Base-by-base conservation (phyloP, 1,284 basidiomycete genomes). In the Fomitopsis pinicola region DNA sequence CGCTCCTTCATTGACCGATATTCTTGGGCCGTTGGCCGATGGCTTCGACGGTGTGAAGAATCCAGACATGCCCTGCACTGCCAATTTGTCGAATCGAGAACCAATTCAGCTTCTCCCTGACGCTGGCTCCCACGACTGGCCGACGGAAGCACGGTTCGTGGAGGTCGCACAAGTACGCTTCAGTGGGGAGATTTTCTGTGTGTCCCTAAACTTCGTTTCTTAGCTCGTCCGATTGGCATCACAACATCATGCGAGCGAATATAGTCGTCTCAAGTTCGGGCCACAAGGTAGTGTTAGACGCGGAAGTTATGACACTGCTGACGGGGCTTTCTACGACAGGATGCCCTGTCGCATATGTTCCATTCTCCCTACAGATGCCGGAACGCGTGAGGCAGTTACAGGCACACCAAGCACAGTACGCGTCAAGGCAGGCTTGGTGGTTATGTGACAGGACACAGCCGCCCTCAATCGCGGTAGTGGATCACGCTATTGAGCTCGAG, bases 211-310 rank as follows among this genome's bases (percentile, higher is more conserved):
- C 38, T 8, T 40, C 38, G 9, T 8, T 9, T 62, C n/a, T 59
- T 8, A 87, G 82, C 82, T 91, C 59, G 79, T 81, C 7, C 75
- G 73, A 17, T 74, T 91, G 19, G 89, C 90, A 5, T 92, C 90
- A 7, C 92, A 94, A 70, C 91, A 93, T 77, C 93, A 94, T 62
- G 66, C 74, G 60, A 91, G 88, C 74, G 88, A 91, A 53, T 94
- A 95, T 73, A 90, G 85, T 67, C 80, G 83, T 60, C 74, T 86
- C n/a, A 94, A 94, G 72, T 89, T 84, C 66, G 92, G 91, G 14
- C 77, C 80, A 4, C 74, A 79, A 67, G 91, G 91, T 88, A 60
- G 75, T 65, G 50, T 55, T 48, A 40, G 56, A 9, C 45, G 36
- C 22, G 28, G 28, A 50, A 12, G 28, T 15, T 22, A 50, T n/a